Evolutionary conservation across 2,329 filamentous ascomycete species (phyloP), one percentile per base, ranked within the genome.

Genomic region (Exophiala aquamarina): DNA sequence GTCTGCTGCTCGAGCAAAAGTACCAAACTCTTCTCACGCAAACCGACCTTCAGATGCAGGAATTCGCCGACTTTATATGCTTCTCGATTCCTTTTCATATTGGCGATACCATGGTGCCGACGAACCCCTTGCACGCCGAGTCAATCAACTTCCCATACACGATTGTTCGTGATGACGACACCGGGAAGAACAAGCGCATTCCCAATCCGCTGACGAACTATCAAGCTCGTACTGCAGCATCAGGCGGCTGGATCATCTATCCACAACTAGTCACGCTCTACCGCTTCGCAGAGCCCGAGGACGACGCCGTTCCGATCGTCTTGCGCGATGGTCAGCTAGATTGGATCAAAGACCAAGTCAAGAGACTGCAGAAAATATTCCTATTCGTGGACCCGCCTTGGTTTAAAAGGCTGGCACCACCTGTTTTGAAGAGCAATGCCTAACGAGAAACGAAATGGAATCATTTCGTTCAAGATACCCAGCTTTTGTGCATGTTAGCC

Each of bases 341-440:
- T 5, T 59, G 58, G 56, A 47, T 59, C 29, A 51, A 51, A 37
- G 49, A 23, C 21, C 56, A 60, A 38, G 34, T 60, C 40, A 57
- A 52, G 39, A 44, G 58, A 34, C 32, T 60, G 41, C 56, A 59
- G 36, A 55, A 37, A 1, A 52, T 37, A 5, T 55, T 55, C 33
- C n/a, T 55, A 17, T 55, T 43, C 36, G 46, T 34, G 14, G 46
- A 55, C 19, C 52, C 52, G 2, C 37, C 49, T 2, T 55, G 52
- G 52, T 54, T 37, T 17, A 37, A 37, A 21, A 18, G 35, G 20
- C 35, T 19, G 23, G 6, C 23, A 26, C 23, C 23, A 26, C 23
- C 23, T 26, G 23, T 26, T 26, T 26, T 26, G 23, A 26, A 26
- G 23, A 26, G 23, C 23, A 26, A 26, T 26, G 23, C 23, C 11